A percentile compares a stretch with the other conserved stretches of the same genome.
Evolutionary conservation across 2,329 filamentous ascomycete genomes (phyloP).

Genomic region (Diplodia corticola): DNA sequence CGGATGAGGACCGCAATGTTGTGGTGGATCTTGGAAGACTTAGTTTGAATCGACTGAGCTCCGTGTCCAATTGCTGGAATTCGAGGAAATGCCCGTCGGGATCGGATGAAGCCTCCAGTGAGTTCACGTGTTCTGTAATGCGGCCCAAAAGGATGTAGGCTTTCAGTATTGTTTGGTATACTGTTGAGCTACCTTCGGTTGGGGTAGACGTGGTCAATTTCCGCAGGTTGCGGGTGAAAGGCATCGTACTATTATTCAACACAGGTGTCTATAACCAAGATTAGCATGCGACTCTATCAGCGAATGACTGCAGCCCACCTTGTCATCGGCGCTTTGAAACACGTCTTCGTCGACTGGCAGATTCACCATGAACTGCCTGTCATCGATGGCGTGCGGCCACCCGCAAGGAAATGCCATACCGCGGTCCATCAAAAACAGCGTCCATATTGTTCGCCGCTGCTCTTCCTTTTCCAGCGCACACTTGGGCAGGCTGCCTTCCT

Average conservation of each 20-base stretch:
- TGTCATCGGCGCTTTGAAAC: not conserved
- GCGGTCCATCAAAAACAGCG: slow-evolving; percentile 36
- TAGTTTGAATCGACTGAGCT: slow-evolving; percentile 32
- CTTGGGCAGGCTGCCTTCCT: slow-evolving; percentile 15
- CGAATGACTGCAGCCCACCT: not conserved
- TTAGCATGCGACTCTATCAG: not conserved
- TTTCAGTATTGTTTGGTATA: slow-evolving; percentile 23
- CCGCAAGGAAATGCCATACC: slow-evolving; percentile 33
- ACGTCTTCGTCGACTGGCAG: slow-evolving; percentile 32
- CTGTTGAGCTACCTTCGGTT: slow-evolving; percentile 32
- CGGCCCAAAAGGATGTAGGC: slow-evolving; percentile 35
- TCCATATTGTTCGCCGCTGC: slow-evolving; percentile 33
- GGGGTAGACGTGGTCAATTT: slow-evolving; percentile 27
- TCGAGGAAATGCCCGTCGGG: slow-evolving; percentile 30
- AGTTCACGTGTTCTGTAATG: slow-evolving; percentile 32
- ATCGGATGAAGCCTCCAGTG: slow-evolving; percentile 30
- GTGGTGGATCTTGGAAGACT: slow-evolving; percentile 31
- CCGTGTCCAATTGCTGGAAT: slow-evolving; percentile 31
- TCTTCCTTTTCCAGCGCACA: slow-evolving; percentile 32
- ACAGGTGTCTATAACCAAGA: not conserved
- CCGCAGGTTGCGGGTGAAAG: slow-evolving; percentile 32
- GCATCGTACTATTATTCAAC: slow-evolving; percentile 14
- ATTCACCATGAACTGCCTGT: slow-evolving; percentile 36
- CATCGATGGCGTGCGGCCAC: slow-evolving; percentile 33
- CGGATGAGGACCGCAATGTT: not conserved